Evolutionary conservation across 805 yeast genomes (phyloP).

Genomic region (Barnettozyma vustinii): DNA sequence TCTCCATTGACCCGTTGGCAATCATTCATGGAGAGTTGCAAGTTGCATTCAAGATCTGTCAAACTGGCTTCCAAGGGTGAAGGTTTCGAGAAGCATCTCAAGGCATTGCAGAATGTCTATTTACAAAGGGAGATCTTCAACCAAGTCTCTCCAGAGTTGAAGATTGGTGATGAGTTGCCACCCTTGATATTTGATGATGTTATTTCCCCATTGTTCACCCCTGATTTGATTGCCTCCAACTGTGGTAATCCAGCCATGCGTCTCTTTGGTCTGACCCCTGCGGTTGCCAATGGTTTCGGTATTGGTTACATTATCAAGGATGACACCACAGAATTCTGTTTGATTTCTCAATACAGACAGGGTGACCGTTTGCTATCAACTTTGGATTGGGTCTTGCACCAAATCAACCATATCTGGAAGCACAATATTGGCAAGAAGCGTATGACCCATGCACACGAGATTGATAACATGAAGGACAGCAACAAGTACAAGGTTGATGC

Average conservation of each 20-base stretch:
- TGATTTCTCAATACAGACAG: conserved; percentile 83
- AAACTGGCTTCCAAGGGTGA: conserved; percentile 50
- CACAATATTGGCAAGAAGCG: conserved; percentile 18
- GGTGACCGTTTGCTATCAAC: conserved; percentile 75
- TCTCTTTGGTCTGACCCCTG: conserved; percentile 87
- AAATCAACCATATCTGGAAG: conserved; percentile 45
- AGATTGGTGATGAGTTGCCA: conserved; percentile 31
- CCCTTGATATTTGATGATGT: conserved; percentile 40
- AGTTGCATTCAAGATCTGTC: conserved; percentile 44
- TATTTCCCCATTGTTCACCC: conserved; percentile 32
- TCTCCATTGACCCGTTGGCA: conserved; percentile 42
- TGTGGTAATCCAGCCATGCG: conserved; percentile 91
- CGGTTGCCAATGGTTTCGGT: conserved; percentile 85
- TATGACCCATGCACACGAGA: conserved; percentile 27
- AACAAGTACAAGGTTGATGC: neutral
- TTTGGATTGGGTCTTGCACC: conserved; percentile 59
- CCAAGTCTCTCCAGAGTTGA: conserved; percentile 38
- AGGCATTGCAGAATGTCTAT: conserved; percentile 54
- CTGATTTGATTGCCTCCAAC: conserved; percentile 54
- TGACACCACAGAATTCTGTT: conserved; percentile 74
- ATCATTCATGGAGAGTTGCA: conserved; percentile 45
- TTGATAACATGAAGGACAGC: conserved; percentile 28
- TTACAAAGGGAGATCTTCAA: conserved; percentile 43
- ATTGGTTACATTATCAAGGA: conserved; percentile 83
- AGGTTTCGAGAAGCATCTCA: conserved; percentile 71